phyloP scores from a whole-genome alignment of 1,284 basidiomycete species.

The Rhodotorula sp. region DNA sequence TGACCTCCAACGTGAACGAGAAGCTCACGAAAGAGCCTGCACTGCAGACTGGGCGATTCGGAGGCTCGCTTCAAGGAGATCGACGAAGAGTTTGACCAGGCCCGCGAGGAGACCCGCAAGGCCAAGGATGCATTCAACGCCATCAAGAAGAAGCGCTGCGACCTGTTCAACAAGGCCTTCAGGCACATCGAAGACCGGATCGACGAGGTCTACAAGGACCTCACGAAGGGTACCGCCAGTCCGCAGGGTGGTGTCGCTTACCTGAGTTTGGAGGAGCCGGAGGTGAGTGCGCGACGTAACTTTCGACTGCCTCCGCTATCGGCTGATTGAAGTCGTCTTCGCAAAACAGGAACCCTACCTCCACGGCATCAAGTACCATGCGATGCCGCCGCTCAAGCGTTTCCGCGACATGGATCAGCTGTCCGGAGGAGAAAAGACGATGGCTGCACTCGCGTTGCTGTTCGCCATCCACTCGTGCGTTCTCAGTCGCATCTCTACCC shows the following conservation, averaged over 20 bases:
- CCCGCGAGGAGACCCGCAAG: slow-evolving; percentile 72
- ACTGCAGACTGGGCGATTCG: slow-evolving; percentile 78
- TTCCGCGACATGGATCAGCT: slow-evolving; percentile 99
- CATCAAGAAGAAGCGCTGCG: slow-evolving; percentile 75
- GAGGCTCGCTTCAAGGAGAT: slow-evolving; percentile 61
- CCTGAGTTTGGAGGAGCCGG: slow-evolving; percentile 88
- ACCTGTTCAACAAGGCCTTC: slow-evolving; percentile 94
- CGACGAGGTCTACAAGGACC: slow-evolving; percentile 94
- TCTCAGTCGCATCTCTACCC: rapidly evolving
- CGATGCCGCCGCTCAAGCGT: slow-evolving; percentile 98
- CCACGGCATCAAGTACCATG: slow-evolving; percentile 95
- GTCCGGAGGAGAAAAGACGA: slow-evolving; percentile 97
- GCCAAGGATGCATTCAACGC: slow-evolving; percentile 89
- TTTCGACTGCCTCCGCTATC: too few species aligned
- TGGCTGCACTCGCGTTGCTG: slow-evolving; percentile 89
- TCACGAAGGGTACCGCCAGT: slow-evolving; percentile 88
- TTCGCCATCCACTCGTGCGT: slow-evolving; percentile 90
- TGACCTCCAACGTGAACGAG: neutral
- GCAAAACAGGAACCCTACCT: slow-evolving; percentile 90
- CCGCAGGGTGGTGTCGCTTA: slow-evolving; percentile 96
- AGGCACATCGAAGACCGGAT: slow-evolving; percentile 92
- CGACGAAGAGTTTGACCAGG: slow-evolving; percentile 58
- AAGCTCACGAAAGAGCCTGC: neutral
- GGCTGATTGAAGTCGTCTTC: neutral
- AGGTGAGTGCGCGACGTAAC: slow-evolving; percentile 57